Evolutionary conservation across 139 green algal genomes (phyloP), one percentile per base, ranked within the genome.

Genomic region (Chlamydomonas sphaeroides): DNA sequence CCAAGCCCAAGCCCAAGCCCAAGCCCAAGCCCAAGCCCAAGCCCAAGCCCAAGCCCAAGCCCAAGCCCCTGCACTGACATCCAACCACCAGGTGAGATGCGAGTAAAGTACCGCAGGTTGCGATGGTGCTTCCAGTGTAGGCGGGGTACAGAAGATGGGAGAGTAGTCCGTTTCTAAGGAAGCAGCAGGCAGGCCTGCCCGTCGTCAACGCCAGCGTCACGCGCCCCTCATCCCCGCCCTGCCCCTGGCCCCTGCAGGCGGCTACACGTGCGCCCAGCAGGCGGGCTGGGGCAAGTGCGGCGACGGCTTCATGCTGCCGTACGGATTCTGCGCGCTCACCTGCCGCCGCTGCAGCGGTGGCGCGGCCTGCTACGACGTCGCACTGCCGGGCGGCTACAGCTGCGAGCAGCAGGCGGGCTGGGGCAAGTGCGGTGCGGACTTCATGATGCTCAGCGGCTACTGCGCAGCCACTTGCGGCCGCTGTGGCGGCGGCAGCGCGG

Each of bases 231-330:
- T 7, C 23, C 23, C n/a, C n/a, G n/a, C n/a, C n/a, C n/a, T 28
- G 53, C 57, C 10, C 83, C 81, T 23, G 20, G 3, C 49, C 41
- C 68, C 20, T 35, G 32, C 68, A 85, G 78, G 80, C 33, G 84
- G 79, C 49, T 71, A 59, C 84, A 86, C 65, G 30, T 88, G 84
- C 41, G 70, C 53, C 25, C 78, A 88, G 70, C 82, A 88, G 49
- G 75, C 67, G 49, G 49, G 28, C 20, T 45, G 35, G n/a, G 66
- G 78, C 38, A 69, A 68, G 33, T 84, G 78, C 68, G 36, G n/a
- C n/a, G 59, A 66, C 59, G n/a, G 59, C 59, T 66, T 66, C 59
- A 66, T 66, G 59, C 59, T 66, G n/a, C 59, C 61, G n/a, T 36
- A 49, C 1, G 45, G 68, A 26, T 87, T 75, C 73, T 89, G 85